Percentiles rank a stretch among this genome's conserved stretches.
These are phyloP conservation scores for Alternaria burnsii DNA, from an alignment of 2,329 filamentous ascomycete species.

Conservation along the genomic window DNA sequence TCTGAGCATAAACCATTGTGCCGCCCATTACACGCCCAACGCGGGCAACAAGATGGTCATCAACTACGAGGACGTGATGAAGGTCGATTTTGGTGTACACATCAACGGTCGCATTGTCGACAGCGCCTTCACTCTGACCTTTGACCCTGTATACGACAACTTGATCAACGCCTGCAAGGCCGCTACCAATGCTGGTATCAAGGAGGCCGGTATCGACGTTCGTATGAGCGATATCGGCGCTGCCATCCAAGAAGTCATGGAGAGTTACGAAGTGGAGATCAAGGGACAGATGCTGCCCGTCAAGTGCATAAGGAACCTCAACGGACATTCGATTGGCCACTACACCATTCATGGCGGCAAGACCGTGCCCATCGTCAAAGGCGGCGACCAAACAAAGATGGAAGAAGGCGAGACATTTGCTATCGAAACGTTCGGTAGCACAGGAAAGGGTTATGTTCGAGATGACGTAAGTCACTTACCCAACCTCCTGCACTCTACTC, in stretches of 20 bases:
- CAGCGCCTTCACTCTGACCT: slow-evolving; percentile 74
- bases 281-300: slow-evolving; percentile 80
- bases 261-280: slow-evolving; percentile 88
- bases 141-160: slow-evolving; percentile 74
- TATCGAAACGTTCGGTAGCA: slow-evolving; percentile 95
- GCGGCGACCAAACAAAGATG: slow-evolving; percentile 90
- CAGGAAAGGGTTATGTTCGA: slow-evolving; percentile 84
- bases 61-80: slow-evolving; percentile 74
- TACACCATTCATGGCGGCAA: slow-evolving; percentile 93
- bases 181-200: slow-evolving; percentile 78
- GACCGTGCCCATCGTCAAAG: slow-evolving; percentile 93
- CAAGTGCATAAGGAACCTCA: slow-evolving; percentile 86
- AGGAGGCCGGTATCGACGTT: slow-evolving; percentile 90
- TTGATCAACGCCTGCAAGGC: slow-evolving; percentile 72
- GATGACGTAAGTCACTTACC: slow-evolving; percentile 70
- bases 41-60: slow-evolving; percentile 80
- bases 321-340: slow-evolving; percentile 87
- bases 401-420: slow-evolving; percentile 96
- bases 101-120: slow-evolving; percentile 76
- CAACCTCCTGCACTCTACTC: neutral
- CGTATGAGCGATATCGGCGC: slow-evolving; percentile 86
- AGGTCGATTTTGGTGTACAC: slow-evolving; percentile 76
- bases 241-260: slow-evolving; percentile 89
- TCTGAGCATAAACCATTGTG: slow-evolving; percentile 83
- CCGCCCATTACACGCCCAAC: slow-evolving; percentile 88